These are phyloP conservation scores for Lentinus tigrinus DNA, from an alignment of 768 basidiomycete genomes.

Conservation along the genomic window DNA sequence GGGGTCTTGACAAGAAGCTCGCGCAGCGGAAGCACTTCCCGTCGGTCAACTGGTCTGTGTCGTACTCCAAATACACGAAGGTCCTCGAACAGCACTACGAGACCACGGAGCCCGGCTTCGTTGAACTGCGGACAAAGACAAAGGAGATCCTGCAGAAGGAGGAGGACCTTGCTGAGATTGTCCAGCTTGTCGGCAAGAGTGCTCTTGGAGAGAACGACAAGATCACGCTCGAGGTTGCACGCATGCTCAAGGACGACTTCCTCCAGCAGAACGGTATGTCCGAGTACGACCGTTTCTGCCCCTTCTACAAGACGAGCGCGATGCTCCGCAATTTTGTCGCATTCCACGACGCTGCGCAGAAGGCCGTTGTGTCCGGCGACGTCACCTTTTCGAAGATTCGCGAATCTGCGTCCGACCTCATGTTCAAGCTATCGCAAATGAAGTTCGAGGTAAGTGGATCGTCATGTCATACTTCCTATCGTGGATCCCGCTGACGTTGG, in stretches of 20 bases:
- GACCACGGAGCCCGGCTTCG: constrained; percentile 87
- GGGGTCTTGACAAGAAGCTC: constrained; percentile 99
- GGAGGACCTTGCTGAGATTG: constrained; percentile 97
- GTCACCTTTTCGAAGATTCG: constrained; percentile 85
- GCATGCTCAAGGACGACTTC: constrained; percentile 97
- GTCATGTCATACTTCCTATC: not conserved
- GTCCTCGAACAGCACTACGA: constrained; percentile 94
- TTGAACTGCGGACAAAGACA: constrained; percentile 86
- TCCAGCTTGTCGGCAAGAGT: constrained; percentile 98
- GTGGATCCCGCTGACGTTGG: not conserved
- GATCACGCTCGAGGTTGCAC: constrained; percentile 95
- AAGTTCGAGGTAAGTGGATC: constrained; percentile 84
- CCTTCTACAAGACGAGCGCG: constrained; percentile 97
- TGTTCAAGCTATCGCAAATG: constrained; percentile 99
- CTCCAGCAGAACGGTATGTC: constrained; percentile 99
- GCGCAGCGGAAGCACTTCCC: constrained; percentile 99
- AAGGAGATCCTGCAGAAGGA: constrained; percentile 99
- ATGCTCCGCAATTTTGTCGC: constrained; percentile 95
- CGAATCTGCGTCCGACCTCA: constrained; percentile 81
- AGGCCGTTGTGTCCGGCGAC: constrained; percentile 80
- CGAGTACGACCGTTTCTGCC: constrained; percentile 95
- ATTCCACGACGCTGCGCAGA: constrained; percentile 89
- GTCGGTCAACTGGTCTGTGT: constrained; percentile 99
- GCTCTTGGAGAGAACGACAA: constrained; percentile 97
- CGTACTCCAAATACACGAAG: constrained; percentile 98